Base-by-base conservation (phyloP, 2,329 filamentous ascomycete genomes). In the Iodosphaeria phyllophila region DNA sequence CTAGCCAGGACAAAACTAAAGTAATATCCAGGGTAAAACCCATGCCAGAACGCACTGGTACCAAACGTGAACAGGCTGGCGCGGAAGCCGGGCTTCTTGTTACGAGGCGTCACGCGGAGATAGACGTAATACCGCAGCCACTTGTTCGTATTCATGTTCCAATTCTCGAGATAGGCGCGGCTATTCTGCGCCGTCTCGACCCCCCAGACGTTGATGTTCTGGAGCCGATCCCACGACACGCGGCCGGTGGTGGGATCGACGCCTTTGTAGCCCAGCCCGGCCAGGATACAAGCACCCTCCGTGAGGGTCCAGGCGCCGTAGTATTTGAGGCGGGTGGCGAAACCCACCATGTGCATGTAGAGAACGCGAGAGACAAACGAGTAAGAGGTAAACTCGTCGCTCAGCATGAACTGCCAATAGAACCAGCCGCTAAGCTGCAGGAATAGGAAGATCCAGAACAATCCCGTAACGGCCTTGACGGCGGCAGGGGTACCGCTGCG, bases 121-220 rank as follows among this genome's bases (percentile, higher is more conserved):
- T 95, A 98, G 37, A 98, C 64, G 44, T 93, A 98, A 49, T 95
- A 92, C 23, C 84, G 70, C 32, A 98, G 57, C 89, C 89, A 98
- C 41, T 80, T 71, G 48, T 93, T 98, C 8, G 89, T 98, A 51
- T 95, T 95, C 56, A 93, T 92, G 49, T 98, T 98, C 89, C 89
- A 98, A 41, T 71, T 77, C 24, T 74, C 86, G 3, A 98, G 63
- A 40, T 89, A 95, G 2, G 70, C 83, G 27, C 86, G 73, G n/a
- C 79, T 78, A 46, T 95, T 98, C 51, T 93, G 84, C 1, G 86
- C 89, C 1, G 70, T 61, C 52, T 98, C 89, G 15, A 98, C 78
- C 3, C 67, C 70, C 62, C 72, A 74, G 0, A 89, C 77, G 35
- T 78, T 72, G 36, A 98, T 80, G 43, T 98, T 98, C 38, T 80